These are phyloP conservation scores for Trametes cingulata DNA, from an alignment of 768 basidiomycete genomes.

Conservation along the genomic window DNA sequence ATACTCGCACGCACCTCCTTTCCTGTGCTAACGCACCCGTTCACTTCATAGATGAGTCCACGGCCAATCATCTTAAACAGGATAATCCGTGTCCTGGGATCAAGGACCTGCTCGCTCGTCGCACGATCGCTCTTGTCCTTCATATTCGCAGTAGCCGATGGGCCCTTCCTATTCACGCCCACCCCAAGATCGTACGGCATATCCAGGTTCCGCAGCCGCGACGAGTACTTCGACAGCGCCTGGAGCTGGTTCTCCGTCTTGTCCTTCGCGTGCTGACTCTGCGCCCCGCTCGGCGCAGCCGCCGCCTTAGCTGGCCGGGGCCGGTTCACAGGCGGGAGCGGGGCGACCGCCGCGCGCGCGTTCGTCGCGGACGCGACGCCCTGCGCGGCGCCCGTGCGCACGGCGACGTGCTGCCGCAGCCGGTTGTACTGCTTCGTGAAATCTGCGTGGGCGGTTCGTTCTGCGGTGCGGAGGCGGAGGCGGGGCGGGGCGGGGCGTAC, in stretches of 20 bases:
- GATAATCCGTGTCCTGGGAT: slow-evolving; percentile 92
- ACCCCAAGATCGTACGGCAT: slow-evolving; percentile 66
- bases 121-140: slow-evolving; percentile 98
- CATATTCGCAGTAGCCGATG: slow-evolving; percentile 79
- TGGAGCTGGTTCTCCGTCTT: slow-evolving; percentile 72
- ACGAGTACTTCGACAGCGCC: slow-evolving; percentile 74
- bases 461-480: neutral
- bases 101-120: slow-evolving; percentile 95
- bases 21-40: slow-evolving; percentile 95
- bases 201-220: slow-evolving; percentile 74
- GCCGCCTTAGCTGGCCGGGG: slow-evolving; percentile 42
- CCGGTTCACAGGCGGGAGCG: slow-evolving; percentile 73
- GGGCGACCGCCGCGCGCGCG: slow-evolving; percentile 50
- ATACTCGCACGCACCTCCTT: slow-evolving; percentile 72
- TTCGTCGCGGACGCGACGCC: slow-evolving; percentile 56
- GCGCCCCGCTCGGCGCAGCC: slow-evolving; percentile 25
- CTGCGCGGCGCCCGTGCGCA: slow-evolving; percentile 70
- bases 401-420: slow-evolving; percentile 85
- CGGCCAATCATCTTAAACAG: slow-evolving; percentile 96
- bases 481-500: slow-evolving; percentile 40
- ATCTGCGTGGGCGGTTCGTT: slow-evolving; percentile 51
- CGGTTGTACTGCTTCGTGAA: slow-evolving; percentile 99
- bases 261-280: slow-evolving; percentile 43
- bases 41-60: slow-evolving; percentile 84
- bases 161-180: slow-evolving; percentile 90